Conservation (phyloP, 2,329 filamentous ascomycete species). For the Alternaria triticimaculans region DNA sequence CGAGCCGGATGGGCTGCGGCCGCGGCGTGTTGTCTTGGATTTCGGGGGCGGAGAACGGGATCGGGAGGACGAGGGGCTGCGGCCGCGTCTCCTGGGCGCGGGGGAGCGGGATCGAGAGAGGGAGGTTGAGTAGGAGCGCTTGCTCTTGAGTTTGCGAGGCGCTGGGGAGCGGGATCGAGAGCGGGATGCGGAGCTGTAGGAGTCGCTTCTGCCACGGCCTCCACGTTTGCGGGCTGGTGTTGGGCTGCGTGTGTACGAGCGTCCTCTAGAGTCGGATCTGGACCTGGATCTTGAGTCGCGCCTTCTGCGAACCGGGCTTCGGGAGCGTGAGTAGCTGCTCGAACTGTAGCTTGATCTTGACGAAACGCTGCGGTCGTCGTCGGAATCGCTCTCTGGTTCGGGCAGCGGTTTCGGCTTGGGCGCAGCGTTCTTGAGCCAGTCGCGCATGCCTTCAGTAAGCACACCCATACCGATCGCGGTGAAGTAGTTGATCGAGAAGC, state of each 20-base stretch:
- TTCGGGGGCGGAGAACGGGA: slow-evolving; percentile 27
- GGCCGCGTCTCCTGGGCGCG: slow-evolving; percentile 30
- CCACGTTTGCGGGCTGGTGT: slow-evolving; percentile 34
- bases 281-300: slow-evolving; percentile 34
- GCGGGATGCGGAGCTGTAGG: slow-evolving; percentile 30
- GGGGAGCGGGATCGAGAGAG: slow-evolving; percentile 27
- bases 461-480: slow-evolving; percentile 96
- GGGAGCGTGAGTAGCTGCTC: slow-evolving; percentile 35
- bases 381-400: slow-evolving; percentile 43
- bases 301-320: slow-evolving; percentile 28
- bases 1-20: slow-evolving; percentile 24
- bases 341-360: slow-evolving; percentile 44
- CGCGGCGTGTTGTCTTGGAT: slow-evolving; percentile 15
- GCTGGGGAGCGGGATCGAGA: slow-evolving; percentile 34
- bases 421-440: slow-evolving; percentile 79
- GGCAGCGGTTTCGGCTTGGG: slow-evolving; percentile 76
- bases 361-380: slow-evolving; percentile 43
- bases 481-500: slow-evolving; percentile 99
- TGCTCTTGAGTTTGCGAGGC: slow-evolving; percentile 26
- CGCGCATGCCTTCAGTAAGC: slow-evolving; percentile 93
- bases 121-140: slow-evolving; percentile 31
- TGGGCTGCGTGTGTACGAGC: slow-evolving; percentile 39
- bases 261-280: slow-evolving; percentile 34
- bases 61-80: slow-evolving; percentile 27
- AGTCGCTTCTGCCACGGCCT: slow-evolving; percentile 26